phyloP scores from a whole-genome alignment of 1,284 basidiomycete species.

The Irpex sp. region DNA sequence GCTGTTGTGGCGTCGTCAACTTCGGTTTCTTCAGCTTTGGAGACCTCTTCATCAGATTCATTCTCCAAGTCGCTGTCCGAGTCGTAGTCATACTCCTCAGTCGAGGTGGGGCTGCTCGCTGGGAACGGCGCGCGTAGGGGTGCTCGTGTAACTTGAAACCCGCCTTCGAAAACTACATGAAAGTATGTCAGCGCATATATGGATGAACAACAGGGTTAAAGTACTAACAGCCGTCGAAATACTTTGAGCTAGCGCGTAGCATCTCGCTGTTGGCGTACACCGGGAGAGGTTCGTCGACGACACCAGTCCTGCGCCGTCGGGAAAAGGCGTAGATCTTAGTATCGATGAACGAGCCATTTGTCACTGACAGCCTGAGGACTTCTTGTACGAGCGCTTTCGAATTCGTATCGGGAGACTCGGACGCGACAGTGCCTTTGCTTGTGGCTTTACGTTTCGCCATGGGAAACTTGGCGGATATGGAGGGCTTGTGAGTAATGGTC shows the following conservation, averaged over 20 bases:
- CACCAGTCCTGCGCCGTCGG: slow-evolving; percentile 4
- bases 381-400: background rate
- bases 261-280: slow-evolving; percentile 15
- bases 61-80: slow-evolving; percentile 10
- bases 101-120: background rate
- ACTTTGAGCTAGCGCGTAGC: slow-evolving; percentile 5
- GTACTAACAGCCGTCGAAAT: slow-evolving; percentile 14
- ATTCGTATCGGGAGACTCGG: too few species aligned
- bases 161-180: background rate
- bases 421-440: too few species aligned
- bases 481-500: too few species aligned
- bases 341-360: slow-evolving; percentile 12
- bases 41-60: background rate
- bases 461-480: too few species aligned
- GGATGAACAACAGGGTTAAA: too few species aligned
- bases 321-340: slow-evolving; percentile 16
- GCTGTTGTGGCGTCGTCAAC: background rate
- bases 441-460: too few species aligned
- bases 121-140: background rate
- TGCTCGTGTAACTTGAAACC: background rate
- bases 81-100: slow-evolving; percentile 2
- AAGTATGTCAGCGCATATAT: too few species aligned
- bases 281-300: slow-evolving; percentile 9
- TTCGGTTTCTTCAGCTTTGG: background rate
- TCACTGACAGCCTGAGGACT: slow-evolving; percentile 2